Conservation (phyloP, 2,329 filamentous ascomycete species). For the Diplodia mutila region DNA sequence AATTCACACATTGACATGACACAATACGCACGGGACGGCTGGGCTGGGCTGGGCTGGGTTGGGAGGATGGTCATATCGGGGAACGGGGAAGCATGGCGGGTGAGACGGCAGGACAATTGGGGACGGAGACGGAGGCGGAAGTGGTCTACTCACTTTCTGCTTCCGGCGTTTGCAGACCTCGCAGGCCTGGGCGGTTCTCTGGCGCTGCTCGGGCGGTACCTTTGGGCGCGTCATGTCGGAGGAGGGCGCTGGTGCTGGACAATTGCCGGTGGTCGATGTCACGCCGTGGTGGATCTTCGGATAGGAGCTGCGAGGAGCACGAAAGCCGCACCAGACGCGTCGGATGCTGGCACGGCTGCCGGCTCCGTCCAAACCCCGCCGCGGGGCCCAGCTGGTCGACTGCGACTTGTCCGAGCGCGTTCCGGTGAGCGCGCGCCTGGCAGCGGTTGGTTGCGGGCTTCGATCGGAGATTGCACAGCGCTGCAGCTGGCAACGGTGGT, state of each 20-base stretch:
- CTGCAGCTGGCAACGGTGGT: too few relatives aligned
- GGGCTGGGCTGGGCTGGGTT: background rate
- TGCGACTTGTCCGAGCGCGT: background rate
- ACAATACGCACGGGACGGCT: background rate
- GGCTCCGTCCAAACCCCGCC: conserved; percentile 9
- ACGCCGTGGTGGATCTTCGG: conserved; percentile 21
- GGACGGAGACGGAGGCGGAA: conserved; percentile 9
- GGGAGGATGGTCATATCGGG: background rate
- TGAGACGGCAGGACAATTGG: conserved; percentile 5
- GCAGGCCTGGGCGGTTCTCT: conserved; percentile 67
- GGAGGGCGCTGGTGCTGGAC: conserved; percentile 8
- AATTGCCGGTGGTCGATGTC: conserved; percentile 20
- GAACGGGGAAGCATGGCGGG: background rate
- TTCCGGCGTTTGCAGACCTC: conserved; percentile 68
- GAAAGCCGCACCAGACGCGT: background rate
- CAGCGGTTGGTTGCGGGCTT: background rate
- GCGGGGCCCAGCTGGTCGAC: background rate
- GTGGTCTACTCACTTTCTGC: conserved; percentile 62
- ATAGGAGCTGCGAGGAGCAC: conserved; percentile 6
- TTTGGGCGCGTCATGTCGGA: conserved; percentile 56
- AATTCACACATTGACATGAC: conserved; percentile 4
- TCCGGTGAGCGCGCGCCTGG: background rate
- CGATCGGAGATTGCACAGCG: background rate
- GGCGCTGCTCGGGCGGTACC: conserved; percentile 63
- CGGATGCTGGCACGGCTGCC: conserved; percentile 20